phyloP scores from a whole-genome alignment of 768 basidiomycete species.

The Rhizopogon vesiculosus region DNA sequence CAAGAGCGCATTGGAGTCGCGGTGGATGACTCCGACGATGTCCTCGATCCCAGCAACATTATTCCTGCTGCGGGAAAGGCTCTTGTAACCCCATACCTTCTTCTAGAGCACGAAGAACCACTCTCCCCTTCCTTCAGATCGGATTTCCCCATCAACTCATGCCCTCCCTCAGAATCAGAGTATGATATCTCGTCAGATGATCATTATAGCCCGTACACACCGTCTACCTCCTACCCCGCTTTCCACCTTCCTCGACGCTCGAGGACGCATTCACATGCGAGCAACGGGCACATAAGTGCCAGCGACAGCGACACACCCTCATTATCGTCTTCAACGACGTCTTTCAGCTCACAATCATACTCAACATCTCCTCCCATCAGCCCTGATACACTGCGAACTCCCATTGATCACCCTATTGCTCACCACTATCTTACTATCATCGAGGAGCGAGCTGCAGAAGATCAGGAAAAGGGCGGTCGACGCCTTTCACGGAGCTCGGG shows the following conservation, averaged over 20 bases:
- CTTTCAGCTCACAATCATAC: conserved; percentile 30
- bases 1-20: conserved; percentile 16
- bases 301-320: conserved; percentile 47
- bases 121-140: conserved; percentile 20
- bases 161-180: conserved; percentile 31
- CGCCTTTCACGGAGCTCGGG: conserved; percentile 15
- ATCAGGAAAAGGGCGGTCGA: conserved; percentile 4
- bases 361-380: conserved; percentile 28
- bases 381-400: conserved; percentile 26
- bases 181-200: conserved; percentile 26
- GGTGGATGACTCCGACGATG: conserved; percentile 27
- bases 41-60: conserved; percentile 19
- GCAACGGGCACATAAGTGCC: conserved; percentile 21
- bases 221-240: conserved; percentile 15
- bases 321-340: conserved; percentile 36
- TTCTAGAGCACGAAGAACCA: conserved; percentile 27
- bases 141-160: conserved; percentile 7
- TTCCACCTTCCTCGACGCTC: conserved; percentile 31
- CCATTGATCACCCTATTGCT: conserved; percentile 23
- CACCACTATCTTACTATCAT: conserved; percentile 31
- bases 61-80: conserved; percentile 7
- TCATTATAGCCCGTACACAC: conserved; percentile 16
- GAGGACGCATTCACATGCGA: conserved; percentile 21
- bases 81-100: conserved; percentile 16
- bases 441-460: conserved; percentile 28